These are phyloP conservation scores for Scheffersomyces segobiensis DNA, from an alignment of 1,139 yeast species.

Conservation along the genomic window DNA sequence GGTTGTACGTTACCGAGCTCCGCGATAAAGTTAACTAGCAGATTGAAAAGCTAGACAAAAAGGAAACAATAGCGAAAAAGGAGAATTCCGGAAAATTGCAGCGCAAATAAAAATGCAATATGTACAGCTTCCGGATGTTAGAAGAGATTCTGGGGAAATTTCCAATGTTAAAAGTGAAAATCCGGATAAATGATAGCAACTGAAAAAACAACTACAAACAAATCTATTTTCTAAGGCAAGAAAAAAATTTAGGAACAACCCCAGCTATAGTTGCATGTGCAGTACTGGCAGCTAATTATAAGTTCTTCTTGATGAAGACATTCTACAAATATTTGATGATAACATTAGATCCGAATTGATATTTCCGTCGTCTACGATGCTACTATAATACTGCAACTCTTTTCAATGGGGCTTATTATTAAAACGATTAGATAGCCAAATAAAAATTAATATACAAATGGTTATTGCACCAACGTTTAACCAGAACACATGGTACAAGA, in stretches of 20 bases:
- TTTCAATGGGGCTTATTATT: background rate
- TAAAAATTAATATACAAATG: background rate
- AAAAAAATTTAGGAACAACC: background rate
- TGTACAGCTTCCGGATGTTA: background rate
- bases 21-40: background rate
- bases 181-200: background rate
- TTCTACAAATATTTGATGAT: background rate
- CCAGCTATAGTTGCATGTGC: background rate
- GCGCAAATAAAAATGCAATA: background rate
- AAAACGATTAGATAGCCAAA: background rate
- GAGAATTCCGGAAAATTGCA: background rate
- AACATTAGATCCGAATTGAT: too few relatives aligned
- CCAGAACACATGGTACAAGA: slow-evolving; percentile 99
- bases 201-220: background rate
- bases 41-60: background rate
- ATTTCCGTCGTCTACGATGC: too few relatives aligned
- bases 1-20: background rate
- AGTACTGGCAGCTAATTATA: background rate
- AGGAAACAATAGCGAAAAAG: background rate
- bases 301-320: background rate
- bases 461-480: slow-evolving; percentile 29
- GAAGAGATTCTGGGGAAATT: background rate
- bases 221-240: background rate
- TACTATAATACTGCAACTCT: background rate
- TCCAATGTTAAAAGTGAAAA: background rate